These are phyloP conservation scores for Malassezia sympodialis DNA, from an alignment of 1,284 basidiomycete species.

Conservation along the genomic window DNA sequence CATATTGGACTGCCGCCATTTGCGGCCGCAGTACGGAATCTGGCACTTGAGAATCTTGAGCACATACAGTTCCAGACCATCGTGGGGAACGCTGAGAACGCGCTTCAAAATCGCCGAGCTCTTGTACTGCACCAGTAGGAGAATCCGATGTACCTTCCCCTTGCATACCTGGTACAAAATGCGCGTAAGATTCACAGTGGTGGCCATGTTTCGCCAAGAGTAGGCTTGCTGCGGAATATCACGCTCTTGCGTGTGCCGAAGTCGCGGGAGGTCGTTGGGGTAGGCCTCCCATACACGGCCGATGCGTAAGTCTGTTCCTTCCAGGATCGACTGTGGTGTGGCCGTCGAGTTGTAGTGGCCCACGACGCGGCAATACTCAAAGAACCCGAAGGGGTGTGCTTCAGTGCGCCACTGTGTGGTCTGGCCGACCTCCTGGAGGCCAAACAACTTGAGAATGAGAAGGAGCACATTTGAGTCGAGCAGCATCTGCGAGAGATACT, in stretches of 20 bases:
- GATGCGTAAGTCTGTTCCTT: constrained; percentile 23
- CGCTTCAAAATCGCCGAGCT: constrained; percentile 79
- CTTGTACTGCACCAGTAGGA: constrained; percentile 96
- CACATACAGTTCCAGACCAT: constrained; percentile 86
- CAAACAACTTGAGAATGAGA: constrained; percentile 94
- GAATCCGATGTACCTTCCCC: constrained; percentile 81
- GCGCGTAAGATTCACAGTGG: constrained; percentile 93
- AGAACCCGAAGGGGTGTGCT: constrained; percentile 71
- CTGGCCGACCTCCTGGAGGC: constrained; percentile 76
- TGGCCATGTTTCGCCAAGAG: constrained; percentile 97
- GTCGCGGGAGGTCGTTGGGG: constrained; percentile 6
- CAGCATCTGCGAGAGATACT: constrained; percentile 84
- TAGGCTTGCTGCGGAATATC: constrained; percentile 56
- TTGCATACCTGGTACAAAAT: constrained; percentile 98
- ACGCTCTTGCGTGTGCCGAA: constrained; percentile 11
- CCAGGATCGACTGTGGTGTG: constrained; percentile 13
- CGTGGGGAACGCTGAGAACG: constrained; percentile 83
- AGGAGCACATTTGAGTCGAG: constrained; percentile 91
- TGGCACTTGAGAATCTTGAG: constrained; percentile 97
- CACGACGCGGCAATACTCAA: constrained; percentile 76
- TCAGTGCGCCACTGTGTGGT: constrained; percentile 80
- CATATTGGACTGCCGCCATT: constrained; percentile 99
- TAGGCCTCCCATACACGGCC: constrained; percentile 21
- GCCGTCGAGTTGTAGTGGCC: constrained; percentile 45
- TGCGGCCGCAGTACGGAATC: constrained; percentile 93